Evolutionary conservation across 495 filamentous ascomycete genomes (phyloP), one percentile per base, ranked within the genome.

Genomic region (Penicillium bialowiezense): DNA sequence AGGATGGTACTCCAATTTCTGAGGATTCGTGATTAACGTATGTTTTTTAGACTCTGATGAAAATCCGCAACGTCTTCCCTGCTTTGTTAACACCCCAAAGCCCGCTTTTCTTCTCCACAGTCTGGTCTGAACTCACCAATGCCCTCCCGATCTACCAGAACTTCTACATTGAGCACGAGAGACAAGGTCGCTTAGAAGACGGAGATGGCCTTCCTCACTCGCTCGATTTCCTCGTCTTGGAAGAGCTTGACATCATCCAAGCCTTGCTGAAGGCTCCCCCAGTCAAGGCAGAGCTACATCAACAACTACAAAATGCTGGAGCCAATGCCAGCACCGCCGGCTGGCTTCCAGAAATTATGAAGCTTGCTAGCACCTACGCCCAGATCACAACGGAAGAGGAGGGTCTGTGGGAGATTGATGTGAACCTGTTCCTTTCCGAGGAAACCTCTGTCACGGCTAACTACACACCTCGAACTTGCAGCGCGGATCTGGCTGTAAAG

Each of bases 371-470:
- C 5, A 82, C 84, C 2, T 95, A 95, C 64, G 84, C 90, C n/a
- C 90, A 95, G 53, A 95, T 98, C 53, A 89, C 89, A 3, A 83
- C 80, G 10, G 93, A 98, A 62, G 95, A 97, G 60, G 89, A 95
- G 66, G 89, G 87, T 7, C 71, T 98, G 21, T 98, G 93, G 93
- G 90, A 97, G 47, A 85, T 97, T 49, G 93, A 98, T 67, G 83
- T 95, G 44, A 97, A 95, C 39, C 78, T 97, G 1, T 98, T 95
- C 68, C 77, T 98, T 21, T 90, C 90, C 0, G 93, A 98, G 60
- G 93, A 98, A 67, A 92, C 89, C 2, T 89, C 90, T 10, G 85
- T 97, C 40, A 96, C 90, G n/a, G 87, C 91, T 19, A 97, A 97
- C 62, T 98, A 96, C 64, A 95, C 92, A 2, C 88, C 93, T 21